phyloP scores from a whole-genome alignment of 2,329 filamentous ascomycete species.

The Aspergillus neotritici region DNA sequence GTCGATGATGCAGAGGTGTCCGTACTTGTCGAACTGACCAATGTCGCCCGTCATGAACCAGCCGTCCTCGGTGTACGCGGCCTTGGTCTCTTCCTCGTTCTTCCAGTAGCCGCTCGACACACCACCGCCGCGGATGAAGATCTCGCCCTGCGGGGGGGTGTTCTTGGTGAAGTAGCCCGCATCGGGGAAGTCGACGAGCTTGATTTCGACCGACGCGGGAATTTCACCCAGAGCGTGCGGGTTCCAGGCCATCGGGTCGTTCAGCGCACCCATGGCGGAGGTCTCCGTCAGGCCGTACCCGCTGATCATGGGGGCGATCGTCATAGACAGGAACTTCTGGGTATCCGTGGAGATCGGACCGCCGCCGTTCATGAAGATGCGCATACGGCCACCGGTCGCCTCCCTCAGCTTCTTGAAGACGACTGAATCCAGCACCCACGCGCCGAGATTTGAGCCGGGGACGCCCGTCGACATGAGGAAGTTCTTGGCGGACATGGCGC shows the following conservation, averaged over 20 bases:
- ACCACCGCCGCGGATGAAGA: conserved; percentile 74
- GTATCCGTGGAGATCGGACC: conserved; percentile 85
- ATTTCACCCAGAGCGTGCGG: conserved; percentile 71
- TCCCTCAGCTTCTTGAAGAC: conserved; percentile 91
- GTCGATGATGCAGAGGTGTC: conserved; percentile 82
- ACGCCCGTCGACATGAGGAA: conserved; percentile 53
- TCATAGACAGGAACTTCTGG: conserved; percentile 82
- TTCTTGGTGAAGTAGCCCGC: conserved; percentile 75
- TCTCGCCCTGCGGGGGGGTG: conserved; percentile 80
- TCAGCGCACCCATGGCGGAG: conserved; percentile 54
- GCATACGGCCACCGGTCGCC: conserved; percentile 78
- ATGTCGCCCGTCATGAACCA: conserved; percentile 99
- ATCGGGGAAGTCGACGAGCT: conserved; percentile 84
- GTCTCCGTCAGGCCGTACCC: conserved; percentile 97
- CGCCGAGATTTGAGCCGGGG: conserved; percentile 47
- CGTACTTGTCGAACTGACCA: conserved; percentile 75
- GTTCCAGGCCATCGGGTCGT: conserved; percentile 78
- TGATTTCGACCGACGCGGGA: conserved; percentile 73
- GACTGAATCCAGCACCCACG: conserved; percentile 67
- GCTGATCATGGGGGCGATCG: conserved; percentile 86
- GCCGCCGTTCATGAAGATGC: conserved; percentile 90
- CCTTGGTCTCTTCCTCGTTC: conserved; percentile 77
- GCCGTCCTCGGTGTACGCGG: conserved; percentile 71
- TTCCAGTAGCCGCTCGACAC: conserved; percentile 76
- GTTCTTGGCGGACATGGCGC: conserved; percentile 55